phyloP scores from a whole-genome alignment of 148 eudicot genomes.

The Talinum fruticosum region DNA sequence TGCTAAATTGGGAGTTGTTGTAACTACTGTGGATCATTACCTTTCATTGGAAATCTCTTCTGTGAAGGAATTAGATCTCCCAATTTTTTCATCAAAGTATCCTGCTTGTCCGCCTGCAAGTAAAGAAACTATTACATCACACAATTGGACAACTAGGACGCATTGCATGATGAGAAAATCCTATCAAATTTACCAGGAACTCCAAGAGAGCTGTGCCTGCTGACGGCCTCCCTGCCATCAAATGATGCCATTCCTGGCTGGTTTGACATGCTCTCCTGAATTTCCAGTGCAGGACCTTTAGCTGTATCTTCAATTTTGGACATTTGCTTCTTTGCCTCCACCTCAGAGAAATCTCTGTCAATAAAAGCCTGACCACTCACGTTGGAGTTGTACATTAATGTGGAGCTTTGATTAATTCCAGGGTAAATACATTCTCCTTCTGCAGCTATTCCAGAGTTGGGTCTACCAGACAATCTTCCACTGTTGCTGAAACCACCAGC shows the following conservation, averaged over 20 bases:
- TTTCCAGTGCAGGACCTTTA: conserved; percentile 41
- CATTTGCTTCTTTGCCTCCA: conserved; percentile 35
- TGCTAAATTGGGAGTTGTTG: too few species aligned
- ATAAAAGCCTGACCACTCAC: conserved; percentile 29
- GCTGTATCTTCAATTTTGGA: conserved; percentile 32
- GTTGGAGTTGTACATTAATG: conserved; percentile 36
- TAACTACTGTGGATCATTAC: too few species aligned
- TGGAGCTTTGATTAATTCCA: conserved; percentile 41
- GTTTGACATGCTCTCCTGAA: conserved; percentile 38
- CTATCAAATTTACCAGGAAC: conserved; percentile 48
- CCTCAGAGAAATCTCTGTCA: conserved; percentile 36
- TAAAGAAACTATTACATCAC: conserved; percentile 17
- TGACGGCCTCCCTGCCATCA: conserved; percentile 39
- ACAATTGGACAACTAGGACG: neutral
- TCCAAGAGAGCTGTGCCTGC: conserved; percentile 48
- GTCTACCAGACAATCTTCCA: conserved; percentile 45
- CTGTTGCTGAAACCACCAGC: conserved; percentile 34
- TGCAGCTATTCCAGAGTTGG: conserved; percentile 44
- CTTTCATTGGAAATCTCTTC: conserved; percentile 55
- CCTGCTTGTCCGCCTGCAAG: conserved; percentile 52
- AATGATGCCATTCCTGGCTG: conserved; percentile 39
- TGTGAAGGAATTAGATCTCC: conserved; percentile 33
- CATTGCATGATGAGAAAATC: conserved; percentile 7
- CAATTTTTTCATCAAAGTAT: conserved; percentile 44
- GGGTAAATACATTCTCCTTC: conserved; percentile 42